Percentiles rank a stretch among this genome's conserved stretches.
phyloP scores from a whole-genome alignment of 2,329 filamentous ascomycete genomes.

The Metarhizium album region DNA sequence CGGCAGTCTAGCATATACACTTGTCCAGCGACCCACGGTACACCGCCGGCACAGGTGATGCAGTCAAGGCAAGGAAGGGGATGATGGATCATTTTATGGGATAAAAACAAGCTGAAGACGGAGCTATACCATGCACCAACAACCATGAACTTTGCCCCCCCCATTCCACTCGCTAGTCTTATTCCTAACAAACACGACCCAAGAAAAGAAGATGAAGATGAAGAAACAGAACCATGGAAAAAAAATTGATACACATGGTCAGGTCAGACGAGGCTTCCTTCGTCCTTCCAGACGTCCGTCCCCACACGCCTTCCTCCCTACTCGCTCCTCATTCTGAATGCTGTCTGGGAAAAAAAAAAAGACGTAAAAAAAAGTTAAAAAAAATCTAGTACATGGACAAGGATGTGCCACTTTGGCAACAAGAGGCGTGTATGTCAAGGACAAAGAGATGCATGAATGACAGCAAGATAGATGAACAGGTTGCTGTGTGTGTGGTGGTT shows the following conservation, averaged over 20 bases:
- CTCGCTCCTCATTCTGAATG: neutral
- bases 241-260: neutral
- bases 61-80: too few species aligned
- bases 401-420: neutral
- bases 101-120: neutral
- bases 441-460: neutral
- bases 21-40: neutral
- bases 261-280: neutral
- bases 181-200: neutral
- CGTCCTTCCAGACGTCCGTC: neutral
- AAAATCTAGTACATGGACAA: neutral
- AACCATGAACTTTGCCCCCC: neutral
- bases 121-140: constrained; percentile 1
- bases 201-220: neutral
- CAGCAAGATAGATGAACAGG: neutral
- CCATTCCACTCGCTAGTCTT: neutral
- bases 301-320: too few species aligned
- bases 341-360: too few species aligned
- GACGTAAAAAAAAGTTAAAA: too few species aligned
- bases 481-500: neutral
- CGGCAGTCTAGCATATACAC: neutral
- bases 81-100: neutral
- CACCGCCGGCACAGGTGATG: neutral
- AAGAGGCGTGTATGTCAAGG: neutral
- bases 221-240: too few species aligned